phyloP scores from a whole-genome alignment of 225 moss, liverwort and hornwort species.

The Climacium dendroides region DNA sequence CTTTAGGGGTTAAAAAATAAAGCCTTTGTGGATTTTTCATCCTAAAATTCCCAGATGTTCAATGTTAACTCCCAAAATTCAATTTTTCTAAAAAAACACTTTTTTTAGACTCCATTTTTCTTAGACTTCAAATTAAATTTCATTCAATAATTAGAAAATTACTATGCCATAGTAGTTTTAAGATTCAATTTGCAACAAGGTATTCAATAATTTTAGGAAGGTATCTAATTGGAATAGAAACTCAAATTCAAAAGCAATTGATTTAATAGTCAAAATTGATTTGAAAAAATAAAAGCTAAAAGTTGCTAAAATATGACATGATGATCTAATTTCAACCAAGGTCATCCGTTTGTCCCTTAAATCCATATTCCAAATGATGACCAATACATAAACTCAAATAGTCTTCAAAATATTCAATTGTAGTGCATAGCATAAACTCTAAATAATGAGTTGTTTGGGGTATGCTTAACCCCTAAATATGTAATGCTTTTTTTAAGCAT shows the following conservation, averaged over 20 bases:
- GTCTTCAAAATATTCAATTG: background rate
- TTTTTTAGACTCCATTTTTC: background rate
- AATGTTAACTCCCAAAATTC: background rate
- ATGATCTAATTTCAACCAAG: background rate
- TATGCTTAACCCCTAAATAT: too few species aligned
- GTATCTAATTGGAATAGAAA: too few species aligned
- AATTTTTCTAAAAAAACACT: background rate
- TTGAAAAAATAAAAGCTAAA: too few species aligned
- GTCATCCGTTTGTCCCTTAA: too few species aligned
- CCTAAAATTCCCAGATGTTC: background rate
- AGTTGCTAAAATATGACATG: rapidly evolving
- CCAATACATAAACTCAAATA: background rate
- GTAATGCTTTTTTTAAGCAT: too few species aligned
- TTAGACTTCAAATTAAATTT: background rate
- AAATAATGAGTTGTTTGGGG: background rate
- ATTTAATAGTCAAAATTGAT: background rate
- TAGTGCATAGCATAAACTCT: background rate
- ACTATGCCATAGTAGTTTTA: rapidly evolving
- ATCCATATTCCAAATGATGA: too few species aligned
- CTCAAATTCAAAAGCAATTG: too few species aligned
- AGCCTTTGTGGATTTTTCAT: rapidly evolving
- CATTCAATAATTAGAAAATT: too few species aligned
- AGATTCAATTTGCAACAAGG: background rate
- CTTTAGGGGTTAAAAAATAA: too few species aligned
- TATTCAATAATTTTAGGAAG: too few species aligned